Evolutionary conservation across 805 yeast genomes (phyloP).

Genomic region (Starmerella davenportii): DNA sequence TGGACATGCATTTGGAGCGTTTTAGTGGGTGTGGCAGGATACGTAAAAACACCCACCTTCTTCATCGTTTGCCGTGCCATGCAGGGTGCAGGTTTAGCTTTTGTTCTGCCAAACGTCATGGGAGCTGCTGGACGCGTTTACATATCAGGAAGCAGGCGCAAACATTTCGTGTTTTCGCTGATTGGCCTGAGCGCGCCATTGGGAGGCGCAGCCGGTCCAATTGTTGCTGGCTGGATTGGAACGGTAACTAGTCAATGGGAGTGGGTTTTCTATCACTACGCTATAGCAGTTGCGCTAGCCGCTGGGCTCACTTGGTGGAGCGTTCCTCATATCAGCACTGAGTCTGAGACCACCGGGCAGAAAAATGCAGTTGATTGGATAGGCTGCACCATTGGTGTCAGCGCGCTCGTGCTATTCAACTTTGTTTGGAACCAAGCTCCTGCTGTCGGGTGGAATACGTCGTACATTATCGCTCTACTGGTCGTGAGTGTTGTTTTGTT

Average conservation of each 20-base stretch:
- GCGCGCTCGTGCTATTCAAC: slow-evolving; percentile 45
- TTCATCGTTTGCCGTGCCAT: slow-evolving; percentile 35
- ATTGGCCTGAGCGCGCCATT: slow-evolving; percentile 47
- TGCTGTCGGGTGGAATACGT: slow-evolving; percentile 42
- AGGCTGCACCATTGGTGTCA: slow-evolving; percentile 40
- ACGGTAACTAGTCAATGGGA: slow-evolving; percentile 15
- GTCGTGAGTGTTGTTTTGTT: slow-evolving; percentile 42
- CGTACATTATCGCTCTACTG: slow-evolving; percentile 40
- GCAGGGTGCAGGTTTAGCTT: slow-evolving; percentile 49
- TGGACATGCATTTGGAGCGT: slow-evolving; percentile 42
- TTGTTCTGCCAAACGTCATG: slow-evolving; percentile 40
- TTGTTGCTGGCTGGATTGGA: slow-evolving; percentile 23
- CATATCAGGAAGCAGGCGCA: slow-evolving; percentile 21
- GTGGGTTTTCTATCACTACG: slow-evolving; percentile 29
- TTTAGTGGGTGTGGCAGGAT: slow-evolving; percentile 40
- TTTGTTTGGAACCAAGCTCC: slow-evolving; percentile 67
- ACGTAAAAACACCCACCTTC: slow-evolving; percentile 21
- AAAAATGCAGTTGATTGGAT: slow-evolving; percentile 31
- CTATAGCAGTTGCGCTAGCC: slow-evolving; percentile 19
- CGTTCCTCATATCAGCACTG: slow-evolving; percentile 13
- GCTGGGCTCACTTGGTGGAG: slow-evolving; percentile 8
- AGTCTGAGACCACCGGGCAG: background rate
- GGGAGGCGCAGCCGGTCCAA: slow-evolving; percentile 41
- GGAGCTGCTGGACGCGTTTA: slow-evolving; percentile 32
- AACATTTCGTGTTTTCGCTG: slow-evolving; percentile 37